phyloP scores from a whole-genome alignment of 352 stramenopile genomes.

The Phytophthora pinifolia region DNA sequence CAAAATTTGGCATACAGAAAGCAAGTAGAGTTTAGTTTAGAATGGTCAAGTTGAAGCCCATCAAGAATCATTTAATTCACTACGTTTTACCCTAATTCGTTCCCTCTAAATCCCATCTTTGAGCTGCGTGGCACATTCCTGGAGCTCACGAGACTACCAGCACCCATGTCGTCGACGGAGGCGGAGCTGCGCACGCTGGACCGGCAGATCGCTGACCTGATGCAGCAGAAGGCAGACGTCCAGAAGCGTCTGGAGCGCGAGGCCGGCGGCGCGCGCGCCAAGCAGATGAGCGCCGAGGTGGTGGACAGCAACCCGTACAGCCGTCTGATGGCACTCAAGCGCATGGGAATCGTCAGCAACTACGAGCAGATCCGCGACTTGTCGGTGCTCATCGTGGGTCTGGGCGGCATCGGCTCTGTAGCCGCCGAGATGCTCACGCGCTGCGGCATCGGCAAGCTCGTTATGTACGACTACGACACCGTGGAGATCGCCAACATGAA shows the following conservation, averaged over 20 bases:
- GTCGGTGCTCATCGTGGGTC: slow-evolving; percentile 79
- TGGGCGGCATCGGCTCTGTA: slow-evolving; percentile 87
- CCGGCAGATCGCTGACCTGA: slow-evolving; percentile 69
- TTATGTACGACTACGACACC: slow-evolving; percentile 91
- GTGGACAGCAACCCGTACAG: slow-evolving; percentile 90
- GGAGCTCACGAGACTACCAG: not conserved
- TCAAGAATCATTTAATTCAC: too few relatives aligned
- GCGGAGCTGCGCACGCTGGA: slow-evolving; percentile 63
- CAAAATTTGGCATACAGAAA: too few relatives aligned
- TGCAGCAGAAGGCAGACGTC: slow-evolving; percentile 69
- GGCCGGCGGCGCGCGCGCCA: slow-evolving; percentile 28
- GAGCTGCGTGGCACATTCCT: slow-evolving; percentile 13
- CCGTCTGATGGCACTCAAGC: slow-evolving; percentile 88
- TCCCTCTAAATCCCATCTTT: too few relatives aligned
- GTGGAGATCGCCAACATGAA: slow-evolving; percentile 93
- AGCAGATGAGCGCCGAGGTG: slow-evolving; percentile 78
- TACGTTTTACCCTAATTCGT: too few relatives aligned
- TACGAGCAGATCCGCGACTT: slow-evolving; percentile 87
- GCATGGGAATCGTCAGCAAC: slow-evolving; percentile 90
- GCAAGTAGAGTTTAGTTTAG: too few relatives aligned
- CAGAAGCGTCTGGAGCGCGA: slow-evolving; percentile 54
- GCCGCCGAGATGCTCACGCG: slow-evolving; percentile 90
- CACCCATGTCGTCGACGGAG: slow-evolving; percentile 27
- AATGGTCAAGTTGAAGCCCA: too few relatives aligned
- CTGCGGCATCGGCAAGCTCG: slow-evolving; percentile 88